A percentile compares a stretch with the other conserved stretches of the same genome.
These are phyloP conservation scores for Penicillium coffeae DNA, from an alignment of 495 filamentous ascomycete genomes.

Conservation along the genomic window DNA sequence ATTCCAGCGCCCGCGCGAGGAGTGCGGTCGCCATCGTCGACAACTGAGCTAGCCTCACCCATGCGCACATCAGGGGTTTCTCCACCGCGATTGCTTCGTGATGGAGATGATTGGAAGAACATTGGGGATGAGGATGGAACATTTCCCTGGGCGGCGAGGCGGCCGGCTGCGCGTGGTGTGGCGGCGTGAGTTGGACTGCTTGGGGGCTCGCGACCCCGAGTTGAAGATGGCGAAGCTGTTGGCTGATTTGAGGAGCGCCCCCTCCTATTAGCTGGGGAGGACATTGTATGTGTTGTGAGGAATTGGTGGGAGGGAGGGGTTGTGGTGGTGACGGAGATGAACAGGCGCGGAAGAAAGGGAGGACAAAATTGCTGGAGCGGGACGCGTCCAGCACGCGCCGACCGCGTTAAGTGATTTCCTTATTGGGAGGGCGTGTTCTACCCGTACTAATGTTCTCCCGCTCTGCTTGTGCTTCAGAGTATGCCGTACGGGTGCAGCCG, in stretches of 20 bases:
- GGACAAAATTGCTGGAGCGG: slow-evolving; percentile 19
- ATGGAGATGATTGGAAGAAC: slow-evolving; percentile 77
- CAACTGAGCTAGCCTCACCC: slow-evolving; percentile 57
- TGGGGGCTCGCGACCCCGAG: slow-evolving; percentile 35
- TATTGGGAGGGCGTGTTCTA: slow-evolving; percentile 22
- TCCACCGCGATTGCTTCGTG: slow-evolving; percentile 50
- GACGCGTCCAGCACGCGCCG: slow-evolving; percentile 31
- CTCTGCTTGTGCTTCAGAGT: too few relatives aligned
- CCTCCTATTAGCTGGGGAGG: slow-evolving; percentile 44
- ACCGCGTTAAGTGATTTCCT: slow-evolving; percentile 42
- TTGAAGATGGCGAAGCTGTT: slow-evolving; percentile 40
- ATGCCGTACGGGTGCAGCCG: too few relatives aligned
- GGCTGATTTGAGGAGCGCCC: slow-evolving; percentile 42
- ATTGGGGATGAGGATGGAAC: slow-evolving; percentile 71
- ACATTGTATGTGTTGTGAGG: slow-evolving; percentile 34
- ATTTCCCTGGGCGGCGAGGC: slow-evolving; percentile 33
- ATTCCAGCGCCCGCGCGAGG: slow-evolving; percentile 60
- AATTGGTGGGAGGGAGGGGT: slow-evolving; percentile 5
- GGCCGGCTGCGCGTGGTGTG: slow-evolving; percentile 46
- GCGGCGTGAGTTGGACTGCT: slow-evolving; percentile 40
- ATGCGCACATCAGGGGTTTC: slow-evolving; percentile 52
- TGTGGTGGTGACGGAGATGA: slow-evolving; percentile 7
- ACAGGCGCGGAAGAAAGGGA: slow-evolving; percentile 20
- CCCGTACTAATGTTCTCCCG: not conserved
- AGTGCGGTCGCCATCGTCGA: slow-evolving; percentile 64